Evolutionary conservation across 345 rosid genomes (phyloP).

Genomic region (Carallia brachiata): DNA sequence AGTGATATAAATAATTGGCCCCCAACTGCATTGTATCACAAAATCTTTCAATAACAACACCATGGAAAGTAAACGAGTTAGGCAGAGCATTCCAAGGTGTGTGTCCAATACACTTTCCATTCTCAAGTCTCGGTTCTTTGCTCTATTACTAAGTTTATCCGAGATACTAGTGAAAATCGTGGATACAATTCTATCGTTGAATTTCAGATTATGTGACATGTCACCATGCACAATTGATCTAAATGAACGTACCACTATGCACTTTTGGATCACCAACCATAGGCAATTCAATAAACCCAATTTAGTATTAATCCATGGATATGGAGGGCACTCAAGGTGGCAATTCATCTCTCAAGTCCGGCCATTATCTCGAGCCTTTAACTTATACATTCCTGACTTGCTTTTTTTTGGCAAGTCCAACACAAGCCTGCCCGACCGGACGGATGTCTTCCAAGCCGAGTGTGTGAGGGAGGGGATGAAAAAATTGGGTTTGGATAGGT

Average conservation of each 20-base stretch:
- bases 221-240: slow-evolving; percentile 13
- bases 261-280: slow-evolving; percentile 17
- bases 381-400: slow-evolving; percentile 22
- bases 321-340: slow-evolving; percentile 10
- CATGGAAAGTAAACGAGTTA: too few relatives aligned
- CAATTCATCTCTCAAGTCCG: slow-evolving; percentile 13
- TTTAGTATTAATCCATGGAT: slow-evolving; percentile 20
- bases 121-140: too few relatives aligned
- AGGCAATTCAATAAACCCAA: neutral
- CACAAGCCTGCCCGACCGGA: slow-evolving; percentile 6
- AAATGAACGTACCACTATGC: slow-evolving; percentile 12
- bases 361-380: neutral
- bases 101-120: too few relatives aligned
- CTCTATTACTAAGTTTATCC: too few relatives aligned
- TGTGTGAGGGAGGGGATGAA: slow-evolving; percentile 15
- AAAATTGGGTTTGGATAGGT: slow-evolving; percentile 13
- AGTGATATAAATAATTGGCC: too few relatives aligned
- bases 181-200: slow-evolving; percentile 1
- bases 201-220: slow-evolving; percentile 7
- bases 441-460: slow-evolving; percentile 16
- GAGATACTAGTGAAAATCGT: too few relatives aligned
- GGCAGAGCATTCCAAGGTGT: too few relatives aligned
- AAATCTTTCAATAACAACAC: too few relatives aligned
- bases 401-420: slow-evolving; percentile 21
- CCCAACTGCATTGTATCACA: too few relatives aligned